A percentile compares a stretch with the other conserved stretches of the same genome.
Conservation (phyloP, 2,329 filamentous ascomycete species). For the Botrytis cinerea region DNA sequence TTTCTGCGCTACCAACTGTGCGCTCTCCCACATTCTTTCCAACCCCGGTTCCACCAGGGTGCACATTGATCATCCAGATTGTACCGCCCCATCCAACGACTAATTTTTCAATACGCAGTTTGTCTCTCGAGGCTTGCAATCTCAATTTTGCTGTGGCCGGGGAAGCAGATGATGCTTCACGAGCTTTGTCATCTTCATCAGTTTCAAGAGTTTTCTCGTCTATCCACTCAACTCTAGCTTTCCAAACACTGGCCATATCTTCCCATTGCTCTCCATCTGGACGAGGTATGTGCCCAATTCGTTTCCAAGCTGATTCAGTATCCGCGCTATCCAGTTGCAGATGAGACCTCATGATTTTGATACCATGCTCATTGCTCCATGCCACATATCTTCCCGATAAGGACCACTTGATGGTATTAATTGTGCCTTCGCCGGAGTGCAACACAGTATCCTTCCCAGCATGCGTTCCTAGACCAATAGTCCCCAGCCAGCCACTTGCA, state of each 20-base stretch:
- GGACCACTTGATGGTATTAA: constrained; percentile 94
- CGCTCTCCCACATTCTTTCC: constrained; percentile 70
- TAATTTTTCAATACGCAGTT: constrained; percentile 68
- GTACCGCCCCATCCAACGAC: constrained; percentile 95
- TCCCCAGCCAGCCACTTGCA: constrained; percentile 87
- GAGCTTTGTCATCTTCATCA: constrained; percentile 58
- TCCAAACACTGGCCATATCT: constrained; percentile 96
- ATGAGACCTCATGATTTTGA: constrained; percentile 96
- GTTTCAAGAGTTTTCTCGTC: constrained; percentile 78
- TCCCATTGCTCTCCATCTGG: constrained; percentile 88
- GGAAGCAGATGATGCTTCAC: constrained; percentile 42
- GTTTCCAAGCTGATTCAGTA: constrained; percentile 85
- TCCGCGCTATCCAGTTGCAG: constrained; percentile 75
- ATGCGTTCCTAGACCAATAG: constrained; percentile 76
- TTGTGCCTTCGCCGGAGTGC: constrained; percentile 88
- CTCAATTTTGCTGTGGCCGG: constrained; percentile 51
- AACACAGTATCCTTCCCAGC: constrained; percentile 82
- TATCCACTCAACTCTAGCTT: constrained; percentile 88
- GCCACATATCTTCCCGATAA: constrained; percentile 87
- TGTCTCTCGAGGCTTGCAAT: constrained; percentile 51
- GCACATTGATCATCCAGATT: constrained; percentile 93
- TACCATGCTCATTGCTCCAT: constrained; percentile 95
- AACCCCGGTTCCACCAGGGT: constrained; percentile 68
- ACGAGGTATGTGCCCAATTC: constrained; percentile 87
- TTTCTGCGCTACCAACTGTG: constrained; percentile 78